These are phyloP conservation scores for Malassezia yamatoensis DNA, from an alignment of 1,284 basidiomycete species.

Conservation along the genomic window DNA sequence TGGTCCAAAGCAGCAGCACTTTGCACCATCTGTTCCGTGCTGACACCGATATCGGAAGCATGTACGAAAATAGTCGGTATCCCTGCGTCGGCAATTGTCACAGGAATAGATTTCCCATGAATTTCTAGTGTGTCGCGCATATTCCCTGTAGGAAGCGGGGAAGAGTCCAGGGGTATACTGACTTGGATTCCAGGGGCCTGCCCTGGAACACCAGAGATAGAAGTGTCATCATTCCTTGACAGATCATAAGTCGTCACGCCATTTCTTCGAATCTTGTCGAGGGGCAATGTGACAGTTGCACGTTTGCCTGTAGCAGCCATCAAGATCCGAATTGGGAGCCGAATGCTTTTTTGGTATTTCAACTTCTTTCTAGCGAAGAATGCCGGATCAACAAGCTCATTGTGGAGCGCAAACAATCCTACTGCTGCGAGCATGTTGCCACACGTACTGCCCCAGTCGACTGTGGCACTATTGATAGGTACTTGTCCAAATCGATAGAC, in stretches of 20 bases:
- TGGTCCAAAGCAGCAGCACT: conserved; percentile 28
- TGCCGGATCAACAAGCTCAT: conserved; percentile 9
- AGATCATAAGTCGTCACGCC: conserved; percentile 18
- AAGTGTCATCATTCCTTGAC: conserved; percentile 19
- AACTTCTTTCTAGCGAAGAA: conserved; percentile 4
- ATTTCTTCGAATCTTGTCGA: conserved; percentile 7
- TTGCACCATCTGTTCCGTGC: conserved; percentile 7
- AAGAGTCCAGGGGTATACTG: conserved; percentile 28
- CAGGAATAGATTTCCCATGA: conserved; percentile 15
- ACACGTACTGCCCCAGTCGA: conserved; percentile 45
- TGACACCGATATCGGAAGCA: conserved; percentile 17
- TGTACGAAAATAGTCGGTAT: conserved; percentile 39
- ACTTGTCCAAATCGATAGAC: conserved; percentile 46
- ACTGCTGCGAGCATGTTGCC: conserved; percentile 44
- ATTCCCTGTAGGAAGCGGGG: conserved; percentile 24
- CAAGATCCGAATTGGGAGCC: conserved; percentile 24
- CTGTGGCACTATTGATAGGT: conserved; percentile 23
- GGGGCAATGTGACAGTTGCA: conserved; percentile 28
- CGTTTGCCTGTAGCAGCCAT: conserved; percentile 31
- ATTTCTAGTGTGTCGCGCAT: conserved; percentile 22
- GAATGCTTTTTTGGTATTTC: conserved; percentile 4
- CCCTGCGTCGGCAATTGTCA: conserved; percentile 38
- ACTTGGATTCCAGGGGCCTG: conserved; percentile 31
- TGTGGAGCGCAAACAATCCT: conserved; percentile 28
- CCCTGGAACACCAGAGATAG: conserved; percentile 43